Base-by-base conservation (phyloP, 2,329 filamentous ascomycete genomes). In the Colletotrichum coccodes region DNA sequence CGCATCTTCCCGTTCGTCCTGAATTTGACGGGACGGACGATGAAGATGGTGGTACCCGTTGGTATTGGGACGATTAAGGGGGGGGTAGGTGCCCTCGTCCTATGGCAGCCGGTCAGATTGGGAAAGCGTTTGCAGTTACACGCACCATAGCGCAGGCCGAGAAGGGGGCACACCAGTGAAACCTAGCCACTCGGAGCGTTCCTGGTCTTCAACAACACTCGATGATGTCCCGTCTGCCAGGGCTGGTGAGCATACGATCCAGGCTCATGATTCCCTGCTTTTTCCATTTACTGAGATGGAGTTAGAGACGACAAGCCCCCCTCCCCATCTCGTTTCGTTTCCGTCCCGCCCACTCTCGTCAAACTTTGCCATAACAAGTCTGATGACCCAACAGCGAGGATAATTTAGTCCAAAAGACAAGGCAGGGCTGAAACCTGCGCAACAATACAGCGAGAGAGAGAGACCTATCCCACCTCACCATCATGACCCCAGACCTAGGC, bases 171-270 rank as follows among this genome's bases (percentile, higher is more conserved):
- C 36, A 28, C 54, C 23, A n/a, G 52, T 53, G 46, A 66, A 58
- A 67, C 67, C 30, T 67, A 6, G 23, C 56, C 54, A 56, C 34
- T 65, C 34, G 30, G 7, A 23, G 32, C 23, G 16, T 34, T 40
- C 36, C 40, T 26, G 28, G 36, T 54, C 47, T 44, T 57, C 40
- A 42, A 44, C 30, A 40, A 57, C n/a, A 44, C 16, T 32, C 23
- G n/a, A 18, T 23, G 16, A 57, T 42, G 34, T 18, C 36, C 42
- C 16, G 23, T 57, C 36, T 57, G 36, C 16, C 9, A 16, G 11
- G 52, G 53, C 53, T 30, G 53, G 36, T 26, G 16, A 12, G 26
- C 23, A 28, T n/a, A 30, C 38, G 40, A 40, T 32, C 21, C 30
- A 26, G 56, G 50, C 28, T 14, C 23, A 26, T 14, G 6, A 12